Base-by-base conservation (phyloP, 306 rosid genomes). In the Malus sieversii region DNA sequence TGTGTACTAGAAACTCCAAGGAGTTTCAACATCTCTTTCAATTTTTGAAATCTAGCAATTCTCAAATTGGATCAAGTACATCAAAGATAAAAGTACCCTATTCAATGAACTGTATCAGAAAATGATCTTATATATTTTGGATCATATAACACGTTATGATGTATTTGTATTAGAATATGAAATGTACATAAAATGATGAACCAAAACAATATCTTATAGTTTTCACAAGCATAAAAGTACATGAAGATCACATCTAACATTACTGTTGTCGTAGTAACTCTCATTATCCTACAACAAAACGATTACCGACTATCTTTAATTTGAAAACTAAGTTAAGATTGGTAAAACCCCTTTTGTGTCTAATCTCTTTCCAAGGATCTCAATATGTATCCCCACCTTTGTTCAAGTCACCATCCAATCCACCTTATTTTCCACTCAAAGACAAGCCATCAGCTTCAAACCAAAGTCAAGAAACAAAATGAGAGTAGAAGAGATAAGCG, bases 321-420 rank as follows among this genome's bases (percentile, higher is more conserved):
- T 25, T 48, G 55, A 48, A 14, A 48, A 15, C 20, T 6, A 48
- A 48, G 55, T 48, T 42, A 1, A 45, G 32, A 46, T 45, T 74
- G 30, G 66, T 62, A 2, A 44, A 45, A 32, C 46, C 13, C 45
- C 44, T 79, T 83, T 79, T 64, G 82, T 85, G 96, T 86, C 80
- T 77, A 88, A 93, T 91, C 96, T 81, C 85, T 90, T 77, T 93
- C 92, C 10, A 80, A 80, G 85, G 88, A 90, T 92, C 90, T 73
- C 33, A 35, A 66, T 22, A 66, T 76, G 84, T 87, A 93, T 91
- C 81, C 82, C 83, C 88, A 77, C 85, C 78, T 77, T 66, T 79
- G 55, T 81, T 87, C 74, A 71, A 66, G 92, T 93, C 92, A 51
- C 92, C 45, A 79, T 91, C 97, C 83, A 57, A 79, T 76, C 75